Percentiles rank a stretch among this genome's conserved stretches.
These are phyloP conservation scores for Colletotrichum somersetense DNA, from an alignment of 2,329 filamentous ascomycete species.

Conservation along the genomic window DNA sequence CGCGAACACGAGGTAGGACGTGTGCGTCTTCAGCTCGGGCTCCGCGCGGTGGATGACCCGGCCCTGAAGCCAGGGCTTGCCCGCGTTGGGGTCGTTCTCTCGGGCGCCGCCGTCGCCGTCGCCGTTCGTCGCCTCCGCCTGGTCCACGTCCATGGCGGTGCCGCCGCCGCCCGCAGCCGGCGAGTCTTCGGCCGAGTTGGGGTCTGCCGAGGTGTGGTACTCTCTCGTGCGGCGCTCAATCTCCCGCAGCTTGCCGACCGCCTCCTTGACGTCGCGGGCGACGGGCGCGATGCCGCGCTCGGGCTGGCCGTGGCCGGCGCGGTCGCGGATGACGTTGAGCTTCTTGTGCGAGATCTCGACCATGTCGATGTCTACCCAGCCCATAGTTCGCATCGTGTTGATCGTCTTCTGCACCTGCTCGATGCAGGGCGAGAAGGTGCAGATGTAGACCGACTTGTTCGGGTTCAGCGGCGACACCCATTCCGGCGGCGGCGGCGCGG, in stretches of 20 bases:
- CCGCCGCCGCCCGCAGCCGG: slow-evolving; percentile 43
- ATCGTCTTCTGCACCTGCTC: slow-evolving; percentile 94
- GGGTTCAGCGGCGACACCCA: slow-evolving; percentile 78
- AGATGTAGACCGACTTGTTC: slow-evolving; percentile 80
- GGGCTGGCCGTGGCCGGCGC: slow-evolving; percentile 75
- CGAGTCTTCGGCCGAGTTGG: slow-evolving; percentile 48
- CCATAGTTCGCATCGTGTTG: slow-evolving; percentile 80
- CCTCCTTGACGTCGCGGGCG: slow-evolving; percentile 83
- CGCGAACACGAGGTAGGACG: slow-evolving; percentile 96
- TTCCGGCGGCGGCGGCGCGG: slow-evolving; percentile 36
- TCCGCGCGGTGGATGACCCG: slow-evolving; percentile 85
- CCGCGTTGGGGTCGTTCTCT: slow-evolving; percentile 44
- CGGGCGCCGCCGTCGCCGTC: slow-evolving; percentile 37
- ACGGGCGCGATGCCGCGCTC: slow-evolving; percentile 79
- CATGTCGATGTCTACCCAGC: slow-evolving; percentile 95
- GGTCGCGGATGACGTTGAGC: slow-evolving; percentile 85
- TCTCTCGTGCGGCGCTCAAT: slow-evolving; percentile 78
- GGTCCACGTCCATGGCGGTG: slow-evolving; percentile 58
- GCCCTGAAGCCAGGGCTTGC: slow-evolving; percentile 79
- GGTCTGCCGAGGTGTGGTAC: slow-evolving; percentile 64
- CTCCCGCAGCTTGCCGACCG: slow-evolving; percentile 77
- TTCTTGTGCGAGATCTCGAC: slow-evolving; percentile 86
- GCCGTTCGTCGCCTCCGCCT: slow-evolving; percentile 22
- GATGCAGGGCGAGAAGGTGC: slow-evolving; percentile 96
- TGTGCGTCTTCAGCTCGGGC: slow-evolving; percentile 93